Conservation (phyloP, 75 land plant genomes). For the Chamaecyparis obtusa region DNA sequence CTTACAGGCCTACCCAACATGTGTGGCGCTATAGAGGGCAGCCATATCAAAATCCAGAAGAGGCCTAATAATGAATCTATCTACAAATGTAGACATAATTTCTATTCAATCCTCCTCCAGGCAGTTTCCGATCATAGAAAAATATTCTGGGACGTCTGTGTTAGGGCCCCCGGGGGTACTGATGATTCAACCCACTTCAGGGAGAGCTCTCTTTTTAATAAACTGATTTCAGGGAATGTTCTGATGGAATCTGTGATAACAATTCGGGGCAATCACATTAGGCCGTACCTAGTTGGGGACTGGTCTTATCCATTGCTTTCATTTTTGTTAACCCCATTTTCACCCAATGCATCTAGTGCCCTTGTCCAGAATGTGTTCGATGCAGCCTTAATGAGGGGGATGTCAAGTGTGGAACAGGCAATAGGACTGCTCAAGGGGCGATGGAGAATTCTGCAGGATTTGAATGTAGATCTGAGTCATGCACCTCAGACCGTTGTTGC, state of each 20-base stretch:
- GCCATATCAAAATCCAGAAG: conserved; percentile 27
- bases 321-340: conserved; percentile 57
- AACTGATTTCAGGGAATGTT: conserved; percentile 36
- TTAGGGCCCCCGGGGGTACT: conserved; percentile 56
- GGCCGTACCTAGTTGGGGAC: conserved; percentile 67
- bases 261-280: conserved; percentile 47
- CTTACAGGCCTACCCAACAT: conserved; percentile 49
- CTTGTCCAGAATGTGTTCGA: conserved; percentile 53
- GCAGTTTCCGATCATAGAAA: conserved; percentile 63
- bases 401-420: conserved; percentile 47
- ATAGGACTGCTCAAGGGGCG: conserved; percentile 65
- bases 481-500: conserved; percentile 76
- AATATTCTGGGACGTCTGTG: conserved; percentile 79
- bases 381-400: conserved; percentile 46
- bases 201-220: conserved; percentile 43
- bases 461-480: conserved; percentile 64
- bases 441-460: conserved; percentile 68
- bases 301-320: conserved; percentile 61
- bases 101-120: conserved; percentile 52
- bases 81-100: conserved; percentile 35
- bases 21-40: conserved; percentile 62
- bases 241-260: conserved; percentile 42
- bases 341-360: conserved; percentile 22
- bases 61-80: not conserved
- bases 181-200: conserved; percentile 64